phyloP scores from a whole-genome alignment of 2,329 filamentous ascomycete genomes.

The Verticillium nubilum region DNA sequence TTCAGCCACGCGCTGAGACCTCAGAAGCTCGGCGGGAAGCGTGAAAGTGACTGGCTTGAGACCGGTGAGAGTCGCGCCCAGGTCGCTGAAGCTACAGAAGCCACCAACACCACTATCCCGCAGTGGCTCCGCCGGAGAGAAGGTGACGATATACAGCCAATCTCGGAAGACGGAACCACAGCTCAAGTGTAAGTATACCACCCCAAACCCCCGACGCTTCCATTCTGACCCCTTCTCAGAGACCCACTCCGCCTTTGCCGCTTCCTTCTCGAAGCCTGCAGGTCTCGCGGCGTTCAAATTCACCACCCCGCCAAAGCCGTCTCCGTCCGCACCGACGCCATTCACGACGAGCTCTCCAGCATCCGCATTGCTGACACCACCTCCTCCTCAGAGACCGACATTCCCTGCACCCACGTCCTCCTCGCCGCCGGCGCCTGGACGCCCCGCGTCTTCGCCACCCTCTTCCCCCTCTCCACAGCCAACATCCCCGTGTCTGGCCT shows the following conservation, averaged over 20 bases:
- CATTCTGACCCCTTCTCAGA: conserved; percentile 26
- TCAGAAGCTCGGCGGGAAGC: conserved; percentile 27
- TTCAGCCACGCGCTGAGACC: conserved; percentile 40
- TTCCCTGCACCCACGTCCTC: conserved; percentile 61
- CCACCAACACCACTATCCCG: conserved; percentile 31
- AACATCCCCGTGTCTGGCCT: conserved; percentile 55
- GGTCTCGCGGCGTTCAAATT: conserved; percentile 56
- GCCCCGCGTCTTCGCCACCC: conserved; percentile 51
- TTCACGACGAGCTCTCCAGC: conserved; percentile 41
- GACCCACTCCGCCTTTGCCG: conserved; percentile 62
- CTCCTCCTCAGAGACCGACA: conserved; percentile 37
- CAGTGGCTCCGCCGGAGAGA: conserved; percentile 52
- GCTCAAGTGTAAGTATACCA: conserved; percentile 57
- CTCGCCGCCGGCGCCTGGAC: conserved; percentile 71
- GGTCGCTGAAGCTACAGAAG: conserved; percentile 32
- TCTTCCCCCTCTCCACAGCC: conserved; percentile 54
- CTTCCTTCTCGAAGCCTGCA: conserved; percentile 55
- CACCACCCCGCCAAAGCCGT: conserved; percentile 58
- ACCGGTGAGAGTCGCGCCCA: conserved; percentile 59
- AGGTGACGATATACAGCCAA: conserved; percentile 53
- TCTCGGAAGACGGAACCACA: conserved; percentile 54
- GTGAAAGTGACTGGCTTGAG: conserved; percentile 60
- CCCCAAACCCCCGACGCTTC: background rate
- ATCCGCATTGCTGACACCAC: conserved; percentile 42
- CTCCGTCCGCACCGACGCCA: conserved; percentile 41